Base-by-base conservation (phyloP, 192 early-diverging fungal genomes). In the Coemansia reversa region DNA sequence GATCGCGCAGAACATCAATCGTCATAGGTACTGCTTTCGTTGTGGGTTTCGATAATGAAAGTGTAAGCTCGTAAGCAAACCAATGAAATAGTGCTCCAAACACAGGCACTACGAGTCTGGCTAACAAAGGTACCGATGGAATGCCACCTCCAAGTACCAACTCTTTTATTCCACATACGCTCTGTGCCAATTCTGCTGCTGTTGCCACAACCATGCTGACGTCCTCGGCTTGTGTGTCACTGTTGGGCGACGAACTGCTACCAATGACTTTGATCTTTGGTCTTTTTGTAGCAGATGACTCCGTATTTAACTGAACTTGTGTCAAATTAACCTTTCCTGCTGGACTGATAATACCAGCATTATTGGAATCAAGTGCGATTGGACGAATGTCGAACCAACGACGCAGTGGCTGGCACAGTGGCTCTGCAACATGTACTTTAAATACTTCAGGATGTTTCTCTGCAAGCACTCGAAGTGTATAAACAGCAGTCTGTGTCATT, bases 131-230 rank as follows among this genome's bases (percentile, higher is more conserved):
- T 19, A 84, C 81, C 0, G 87, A 84, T 4, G 89, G 86, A 52
- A 87, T 84, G 23, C 86, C 86, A 33, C 84, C 83, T 22, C 79
- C 83, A 3, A 87, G 79, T 24, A 91, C 66, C 7, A 92, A 65
- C 51, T 64, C 67, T 58, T 85, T 82, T 35, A 91, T 45, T 8
- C 79, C 72, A 12, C 70, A 57, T 19, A 91, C 59, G 0, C 84
- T 58, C 14, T 60, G 66, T 9, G 58, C 47, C 23, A 91, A 54
- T 16, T 83, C 74, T 4, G 63, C 59, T 45, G 85, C 83, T 1
- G 78, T 56, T 4, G 83, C 48, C 5, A 82, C 61, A 8, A 83
- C 23, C 20, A 28, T 35, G 5, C 29, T 5, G 24, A 3, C n/a
- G 19, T 39, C 45, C 39, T 45, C 39, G 9, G 39, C 14, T 3